Evolutionary conservation across 2,329 filamentous ascomycete genomes (phyloP), one percentile per base, ranked within the genome.

Genomic region (Diaporthe vaccinii): DNA sequence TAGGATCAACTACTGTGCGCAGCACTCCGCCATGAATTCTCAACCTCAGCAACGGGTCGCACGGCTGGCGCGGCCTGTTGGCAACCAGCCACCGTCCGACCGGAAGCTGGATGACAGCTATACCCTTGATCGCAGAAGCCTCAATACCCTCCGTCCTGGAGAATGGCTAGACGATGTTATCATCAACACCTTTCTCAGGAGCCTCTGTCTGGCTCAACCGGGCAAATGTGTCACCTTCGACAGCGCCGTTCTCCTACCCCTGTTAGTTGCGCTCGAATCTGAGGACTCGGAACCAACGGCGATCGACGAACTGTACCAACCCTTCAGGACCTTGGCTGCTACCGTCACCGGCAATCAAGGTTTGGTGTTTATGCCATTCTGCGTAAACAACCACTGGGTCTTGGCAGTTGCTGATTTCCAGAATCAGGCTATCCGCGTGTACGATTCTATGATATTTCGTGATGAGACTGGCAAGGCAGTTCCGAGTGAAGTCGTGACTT

Each of bases 301-400:
- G 5, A 14, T 46, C 20, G 41, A 39, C 20, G 8, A 39, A 20
- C 1, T 1, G 5, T 25, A n/a, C 55, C 1, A 49, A 41, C 22
- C 41, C 14, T 15, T 20, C 55, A 72, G 34, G 22, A 61, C 22
- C 22, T 3, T 25, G 28, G 69, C 34, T 34, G 69, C 69, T 49
- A 61, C 57, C 15, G 55, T 72, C 22, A 61, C 41, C 22, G 44
- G 41, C 31, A 72, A 46, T 8, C 4, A 9, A 1, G 69, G 55
- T 7, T 25, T 59, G 55, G 55, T 72, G 69, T 49, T 72, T 46
- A 39, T 72, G 28, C 69, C 69, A 10, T 61, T 72, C 55, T 59
- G 57, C 15, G 0, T 51, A 6, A 0, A 15, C 3, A 0, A 22
- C 2, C 69, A 72, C 22, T 72, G 55, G 41, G 39, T 61, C 41